Evolutionary conservation across 352 stramenopile species (phyloP).

Genomic region (Pythium guiyangense): DNA sequence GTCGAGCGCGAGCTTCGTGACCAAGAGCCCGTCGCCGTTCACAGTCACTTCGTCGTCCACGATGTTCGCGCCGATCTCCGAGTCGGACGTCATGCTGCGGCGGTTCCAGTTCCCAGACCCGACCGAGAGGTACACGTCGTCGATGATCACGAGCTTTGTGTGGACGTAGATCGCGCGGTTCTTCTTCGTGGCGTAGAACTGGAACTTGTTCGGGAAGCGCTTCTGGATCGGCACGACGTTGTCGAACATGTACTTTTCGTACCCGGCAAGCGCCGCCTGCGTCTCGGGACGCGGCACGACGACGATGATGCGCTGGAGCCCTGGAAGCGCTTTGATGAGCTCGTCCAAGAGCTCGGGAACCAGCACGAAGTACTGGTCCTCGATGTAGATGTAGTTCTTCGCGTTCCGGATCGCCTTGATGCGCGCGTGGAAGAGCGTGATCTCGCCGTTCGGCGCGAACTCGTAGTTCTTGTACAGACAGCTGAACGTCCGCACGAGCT

Average conservation of each 20-base stretch:
- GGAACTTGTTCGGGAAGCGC: constrained; percentile 42
- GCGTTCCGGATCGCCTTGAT: constrained; percentile 50
- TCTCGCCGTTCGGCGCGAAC: constrained; percentile 48
- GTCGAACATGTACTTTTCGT: constrained; percentile 42
- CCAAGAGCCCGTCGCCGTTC: constrained; percentile 24
- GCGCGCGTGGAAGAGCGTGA: constrained; percentile 37
- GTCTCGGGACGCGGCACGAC: constrained; percentile 28
- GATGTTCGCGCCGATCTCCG: constrained; percentile 49
- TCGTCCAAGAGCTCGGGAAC: constrained; percentile 39
- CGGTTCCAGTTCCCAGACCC: background rate
- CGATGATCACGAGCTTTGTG: constrained; percentile 23
- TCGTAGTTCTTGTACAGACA: constrained; percentile 43
- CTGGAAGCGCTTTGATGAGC: constrained; percentile 36
- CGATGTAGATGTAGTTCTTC: constrained; percentile 65
- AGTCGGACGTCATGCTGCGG: constrained; percentile 58
- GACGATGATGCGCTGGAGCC: constrained; percentile 43
- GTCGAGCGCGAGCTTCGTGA: constrained; percentile 35
- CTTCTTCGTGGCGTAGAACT: constrained; percentile 30
- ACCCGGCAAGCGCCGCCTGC: constrained; percentile 6
- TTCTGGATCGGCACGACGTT: constrained; percentile 38
- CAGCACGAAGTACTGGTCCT: constrained; percentile 62
- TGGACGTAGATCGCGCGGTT: constrained; percentile 40
- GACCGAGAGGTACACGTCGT: constrained; percentile 56
- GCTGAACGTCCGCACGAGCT: constrained; percentile 60
- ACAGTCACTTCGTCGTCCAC: constrained; percentile 32